Percentiles rank a stretch among this genome's conserved stretches.
These are phyloP conservation scores for Thielaviopsis euricoi DNA, from an alignment of 2,329 filamentous ascomycete species.

Conservation along the genomic window DNA sequence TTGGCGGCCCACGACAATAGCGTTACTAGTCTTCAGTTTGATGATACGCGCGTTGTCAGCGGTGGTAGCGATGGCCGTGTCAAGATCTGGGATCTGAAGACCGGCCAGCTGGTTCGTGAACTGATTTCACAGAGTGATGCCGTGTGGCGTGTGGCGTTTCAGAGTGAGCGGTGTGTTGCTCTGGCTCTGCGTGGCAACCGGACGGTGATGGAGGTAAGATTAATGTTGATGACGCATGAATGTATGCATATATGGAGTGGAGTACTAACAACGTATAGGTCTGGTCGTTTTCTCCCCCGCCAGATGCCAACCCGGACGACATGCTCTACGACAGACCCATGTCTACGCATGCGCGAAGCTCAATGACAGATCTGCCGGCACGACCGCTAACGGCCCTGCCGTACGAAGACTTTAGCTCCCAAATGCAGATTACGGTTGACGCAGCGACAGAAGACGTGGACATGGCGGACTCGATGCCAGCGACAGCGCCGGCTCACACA, in stretches of 20 bases:
- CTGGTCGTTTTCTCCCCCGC: constrained; percentile 76
- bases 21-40: constrained; percentile 93
- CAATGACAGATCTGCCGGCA: constrained; percentile 26
- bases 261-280: constrained; percentile 28
- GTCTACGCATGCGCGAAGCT: constrained; percentile 30
- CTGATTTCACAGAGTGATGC: constrained; percentile 83
- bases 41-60: constrained; percentile 86
- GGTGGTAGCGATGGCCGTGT: constrained; percentile 95
- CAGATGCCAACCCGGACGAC: constrained; percentile 36
- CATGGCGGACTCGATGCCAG: constrained; percentile 40
- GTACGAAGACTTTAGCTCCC: constrained; percentile 25
- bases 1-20: constrained; percentile 96
- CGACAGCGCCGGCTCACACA: constrained; percentile 34
- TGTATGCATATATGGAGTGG: too few relatives aligned
- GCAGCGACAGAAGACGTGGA: constrained; percentile 32
- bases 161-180: constrained; percentile 95
- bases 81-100: constrained; percentile 95
- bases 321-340: constrained; percentile 35
- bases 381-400: constrained; percentile 36
- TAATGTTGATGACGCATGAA: too few relatives aligned
- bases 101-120: constrained; percentile 77
- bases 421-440: constrained; percentile 17
- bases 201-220: constrained; percentile 74
- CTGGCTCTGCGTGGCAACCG: constrained; percentile 72
- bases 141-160: constrained; percentile 95